Evolutionary conservation across 2,329 filamentous ascomycete genomes (phyloP).

Genomic region (Colletotrichum lupini): DNA sequence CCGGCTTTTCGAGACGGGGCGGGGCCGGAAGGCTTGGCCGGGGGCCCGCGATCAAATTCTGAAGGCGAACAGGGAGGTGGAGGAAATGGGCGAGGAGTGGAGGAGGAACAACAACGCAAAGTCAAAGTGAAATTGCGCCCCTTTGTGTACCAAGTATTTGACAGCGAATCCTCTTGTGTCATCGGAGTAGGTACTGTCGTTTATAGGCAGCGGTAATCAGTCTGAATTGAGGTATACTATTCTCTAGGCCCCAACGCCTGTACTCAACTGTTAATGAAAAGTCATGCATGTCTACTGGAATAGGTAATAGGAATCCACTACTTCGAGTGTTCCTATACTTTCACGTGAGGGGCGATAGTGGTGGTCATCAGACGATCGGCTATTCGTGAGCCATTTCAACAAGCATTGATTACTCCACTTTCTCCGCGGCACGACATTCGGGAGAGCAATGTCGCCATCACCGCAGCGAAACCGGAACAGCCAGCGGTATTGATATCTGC

Average conservation of each 20-base stretch:
- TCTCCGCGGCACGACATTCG: constrained; percentile 28
- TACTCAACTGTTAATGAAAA: too few relatives aligned
- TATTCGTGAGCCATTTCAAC: neutral
- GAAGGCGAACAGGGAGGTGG: constrained; percentile 40
- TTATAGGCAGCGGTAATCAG: too few relatives aligned
- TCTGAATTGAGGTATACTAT: too few relatives aligned
- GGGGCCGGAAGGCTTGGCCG: constrained; percentile 51
- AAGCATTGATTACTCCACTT: constrained; percentile 15
- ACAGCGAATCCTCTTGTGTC: neutral
- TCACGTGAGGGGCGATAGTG: neutral
- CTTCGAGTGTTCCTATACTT: neutral
- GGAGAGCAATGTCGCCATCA: constrained; percentile 21
- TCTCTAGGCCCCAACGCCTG: too few relatives aligned
- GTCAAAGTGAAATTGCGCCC: neutral
- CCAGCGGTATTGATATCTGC: neutral
- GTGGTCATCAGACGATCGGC: neutral
- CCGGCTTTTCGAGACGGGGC: constrained; percentile 53
- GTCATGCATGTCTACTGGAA: too few relatives aligned
- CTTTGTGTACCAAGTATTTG: neutral
- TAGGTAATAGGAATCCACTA: neutral
- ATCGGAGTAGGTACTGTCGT: too few relatives aligned
- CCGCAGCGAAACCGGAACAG: neutral
- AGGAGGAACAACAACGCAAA: constrained; percentile 9
- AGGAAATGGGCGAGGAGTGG: constrained; percentile 31
- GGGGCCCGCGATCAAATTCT: constrained; percentile 48